Evolutionary conservation across 768 basidiomycete genomes (phyloP).

Genomic region (Phlebiopsis flavidoalba): DNA sequence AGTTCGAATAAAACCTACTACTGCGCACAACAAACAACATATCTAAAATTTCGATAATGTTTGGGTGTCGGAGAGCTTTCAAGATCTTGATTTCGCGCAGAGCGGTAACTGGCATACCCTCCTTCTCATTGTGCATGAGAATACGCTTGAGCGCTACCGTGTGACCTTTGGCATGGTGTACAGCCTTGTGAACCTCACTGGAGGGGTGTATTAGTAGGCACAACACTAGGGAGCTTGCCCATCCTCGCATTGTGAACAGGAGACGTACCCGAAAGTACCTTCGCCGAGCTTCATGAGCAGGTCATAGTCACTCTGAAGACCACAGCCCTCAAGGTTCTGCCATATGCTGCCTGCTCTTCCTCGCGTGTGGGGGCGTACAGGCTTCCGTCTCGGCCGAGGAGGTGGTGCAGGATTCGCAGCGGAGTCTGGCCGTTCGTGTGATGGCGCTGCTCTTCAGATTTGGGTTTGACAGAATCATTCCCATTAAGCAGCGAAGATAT

Average conservation of each 20-base stretch:
- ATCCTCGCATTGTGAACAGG: not conserved
- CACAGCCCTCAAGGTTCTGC: constrained; percentile 61
- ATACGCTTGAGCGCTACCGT: constrained; percentile 90
- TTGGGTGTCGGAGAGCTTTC: constrained; percentile 81
- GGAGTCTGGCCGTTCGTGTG: constrained; percentile 5
- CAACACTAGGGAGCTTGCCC: no score
- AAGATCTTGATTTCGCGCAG: constrained; percentile 96
- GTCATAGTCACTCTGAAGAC: constrained; percentile 70
- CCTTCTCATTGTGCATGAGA: constrained; percentile 93
- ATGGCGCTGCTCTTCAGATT: not conserved
- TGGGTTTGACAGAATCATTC: constrained; percentile 5
- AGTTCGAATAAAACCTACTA: constrained; percentile 29
- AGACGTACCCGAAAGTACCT: constrained; percentile 89
- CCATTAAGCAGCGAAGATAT: not conserved
- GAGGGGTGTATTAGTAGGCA: not conserved
- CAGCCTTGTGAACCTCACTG: constrained; percentile 90
- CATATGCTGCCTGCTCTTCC: constrained; percentile 66
- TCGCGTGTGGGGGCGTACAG: constrained; percentile 49
- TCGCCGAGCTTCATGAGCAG: constrained; percentile 88
- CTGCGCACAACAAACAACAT: constrained; percentile 93
- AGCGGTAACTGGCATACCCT: constrained; percentile 96
- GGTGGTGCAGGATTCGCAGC: constrained; percentile 6
- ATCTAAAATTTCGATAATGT: constrained; percentile 83
- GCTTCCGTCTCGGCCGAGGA: constrained; percentile 33
- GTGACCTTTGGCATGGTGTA: constrained; percentile 52